These are phyloP conservation scores for Penicillium cinerascens DNA, from an alignment of 495 filamentous ascomycete species.

Conservation along the genomic window DNA sequence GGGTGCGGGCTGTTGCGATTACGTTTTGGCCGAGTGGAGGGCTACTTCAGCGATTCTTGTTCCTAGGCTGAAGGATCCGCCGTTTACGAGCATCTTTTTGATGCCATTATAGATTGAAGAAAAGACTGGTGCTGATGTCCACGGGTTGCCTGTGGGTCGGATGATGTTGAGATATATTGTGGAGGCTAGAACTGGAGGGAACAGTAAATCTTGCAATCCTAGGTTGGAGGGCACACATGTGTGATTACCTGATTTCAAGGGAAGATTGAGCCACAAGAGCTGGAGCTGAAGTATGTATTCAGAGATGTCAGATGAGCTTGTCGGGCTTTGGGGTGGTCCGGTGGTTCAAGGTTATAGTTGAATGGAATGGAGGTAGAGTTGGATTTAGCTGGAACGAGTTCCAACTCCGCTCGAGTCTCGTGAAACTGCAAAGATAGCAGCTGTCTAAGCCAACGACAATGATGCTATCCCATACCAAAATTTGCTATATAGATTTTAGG, in stretches of 20 bases:
- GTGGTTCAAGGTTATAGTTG: not conserved
- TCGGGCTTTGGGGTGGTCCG: not conserved
- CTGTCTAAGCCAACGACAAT: not conserved
- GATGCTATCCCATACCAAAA: no score
- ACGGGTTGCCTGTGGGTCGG: not conserved
- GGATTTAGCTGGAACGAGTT: not conserved
- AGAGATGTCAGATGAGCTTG: not conserved
- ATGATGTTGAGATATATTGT: not conserved
- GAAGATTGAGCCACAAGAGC: not conserved
- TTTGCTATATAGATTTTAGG: no score
- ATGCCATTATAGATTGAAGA: not conserved
- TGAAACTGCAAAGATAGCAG: not conserved
- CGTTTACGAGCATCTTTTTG: constrained; percentile 51
- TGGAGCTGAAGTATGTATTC: not conserved
- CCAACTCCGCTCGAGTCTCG: not conserved
- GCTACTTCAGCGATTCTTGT: constrained; percentile 41
- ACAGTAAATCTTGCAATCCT: no score
- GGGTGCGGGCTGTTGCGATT: constrained; percentile 53
- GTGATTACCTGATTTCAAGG: no score
- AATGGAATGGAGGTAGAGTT: not conserved
- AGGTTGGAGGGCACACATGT: no score
- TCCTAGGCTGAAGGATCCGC: constrained; percentile 53
- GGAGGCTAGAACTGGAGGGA: not conserved
- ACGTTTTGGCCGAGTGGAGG: constrained; percentile 49
- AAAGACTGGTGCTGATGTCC: not conserved